Evolutionary conservation across 2,329 filamentous ascomycete genomes (phyloP).

Genomic region (Colletotrichum incanum): DNA sequence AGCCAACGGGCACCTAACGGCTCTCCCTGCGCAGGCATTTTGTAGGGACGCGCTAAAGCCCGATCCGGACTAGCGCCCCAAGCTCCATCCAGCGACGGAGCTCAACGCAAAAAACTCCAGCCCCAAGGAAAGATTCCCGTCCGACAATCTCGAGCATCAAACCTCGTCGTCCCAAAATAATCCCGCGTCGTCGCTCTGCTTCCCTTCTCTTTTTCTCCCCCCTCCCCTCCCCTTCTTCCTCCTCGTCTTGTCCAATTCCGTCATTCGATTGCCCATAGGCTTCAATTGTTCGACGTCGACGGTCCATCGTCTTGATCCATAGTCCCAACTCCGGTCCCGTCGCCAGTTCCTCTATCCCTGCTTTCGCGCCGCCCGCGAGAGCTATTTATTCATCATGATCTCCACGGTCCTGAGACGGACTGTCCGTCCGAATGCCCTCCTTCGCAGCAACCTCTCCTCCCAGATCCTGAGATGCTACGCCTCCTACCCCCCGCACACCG

Average conservation of each 20-base stretch:
- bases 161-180: slow-evolving; percentile 50
- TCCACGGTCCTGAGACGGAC: slow-evolving; percentile 76
- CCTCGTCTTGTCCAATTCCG: slow-evolving; percentile 42
- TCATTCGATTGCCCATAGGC: slow-evolving; percentile 35
- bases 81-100: slow-evolving; percentile 55
- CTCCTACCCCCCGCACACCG: slow-evolving; percentile 93
- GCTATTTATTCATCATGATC: slow-evolving; percentile 66
- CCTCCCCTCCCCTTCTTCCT: slow-evolving; percentile 37
- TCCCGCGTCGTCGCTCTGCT: slow-evolving; percentile 49
- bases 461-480: slow-evolving; percentile 77
- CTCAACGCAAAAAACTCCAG: slow-evolving; percentile 61
- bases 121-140: slow-evolving; percentile 56
- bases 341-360: slow-evolving; percentile 21
- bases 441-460: slow-evolving; percentile 67
- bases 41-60: slow-evolving; percentile 45
- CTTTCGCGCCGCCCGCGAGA: slow-evolving; percentile 35
- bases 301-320: slow-evolving; percentile 12
- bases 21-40: slow-evolving; percentile 42
- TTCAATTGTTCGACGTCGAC: slow-evolving; percentile 42
- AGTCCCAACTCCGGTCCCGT: not conserved
- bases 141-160: slow-evolving; percentile 49
- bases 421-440: slow-evolving; percentile 67
- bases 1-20: slow-evolving; percentile 29
- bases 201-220: slow-evolving; percentile 16
- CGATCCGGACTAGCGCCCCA: slow-evolving; percentile 52